Evolutionary conservation across 192 early-diverging fungal genomes (phyloP), one percentile per base, ranked within the genome.

Genomic region (Coemansia sp.): DNA sequence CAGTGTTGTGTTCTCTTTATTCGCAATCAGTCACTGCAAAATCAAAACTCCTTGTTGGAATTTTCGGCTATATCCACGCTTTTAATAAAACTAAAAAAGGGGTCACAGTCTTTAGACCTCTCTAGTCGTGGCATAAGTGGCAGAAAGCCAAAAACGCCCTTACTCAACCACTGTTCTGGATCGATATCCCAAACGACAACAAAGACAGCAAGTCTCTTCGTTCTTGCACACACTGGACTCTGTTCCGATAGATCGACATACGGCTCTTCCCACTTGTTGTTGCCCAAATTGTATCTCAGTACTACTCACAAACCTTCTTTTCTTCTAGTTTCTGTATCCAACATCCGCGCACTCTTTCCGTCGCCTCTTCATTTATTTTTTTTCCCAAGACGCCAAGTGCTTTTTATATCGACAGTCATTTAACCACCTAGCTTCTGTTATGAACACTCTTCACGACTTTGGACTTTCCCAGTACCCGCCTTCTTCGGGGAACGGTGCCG

Each of bases 371-470:
- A n/a, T 45, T 7, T 45, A 45, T 45, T 2, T 45, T 45, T 45
- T 45, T 3, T 45, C 12, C 16, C 2, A 45, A n/a, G n/a, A n/a
- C n/a, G n/a, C n/a, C n/a, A n/a, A n/a, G n/a, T n/a, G n/a, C n/a
- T n/a, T n/a, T n/a, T n/a, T n/a, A n/a, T n/a, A n/a, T n/a, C n/a
- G n/a, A n/a, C n/a, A n/a, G n/a, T n/a, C n/a, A n/a, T n/a, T n/a
- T n/a, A n/a, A n/a, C n/a, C n/a, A n/a, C n/a, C n/a, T n/a, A n/a
- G n/a, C n/a, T n/a, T n/a, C n/a, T n/a, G n/a, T 45, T 14, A 54
- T 54, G 51, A 54, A 54, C 11, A 54, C 51, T 54, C 51, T 54
- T 29, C 51, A 54, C 29, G 22, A 30, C 51, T 29, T 54, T 54
- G 51, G 51, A 7, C 51, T 54, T 25, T 54, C 51, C 22, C 51